Conservation (phyloP, 2,329 filamentous ascomycete species). For the Colletotrichum lupini region DNA sequence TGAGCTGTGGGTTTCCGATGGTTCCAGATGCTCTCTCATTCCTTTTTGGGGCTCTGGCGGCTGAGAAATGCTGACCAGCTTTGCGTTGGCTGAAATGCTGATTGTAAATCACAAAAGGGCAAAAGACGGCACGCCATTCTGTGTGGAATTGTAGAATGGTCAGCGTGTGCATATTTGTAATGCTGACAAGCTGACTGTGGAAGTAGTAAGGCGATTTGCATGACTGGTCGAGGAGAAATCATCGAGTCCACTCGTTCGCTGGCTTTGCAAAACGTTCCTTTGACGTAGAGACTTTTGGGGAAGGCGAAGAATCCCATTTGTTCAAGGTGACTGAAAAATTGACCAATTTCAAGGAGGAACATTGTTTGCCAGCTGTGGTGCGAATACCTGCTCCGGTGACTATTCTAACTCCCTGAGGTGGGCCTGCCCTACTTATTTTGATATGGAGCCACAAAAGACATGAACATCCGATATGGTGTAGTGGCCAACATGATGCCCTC, state of each 20-base stretch:
- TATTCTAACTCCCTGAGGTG: too few relatives aligned
- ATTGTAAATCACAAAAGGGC: neutral
- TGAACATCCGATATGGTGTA: conserved; percentile 28
- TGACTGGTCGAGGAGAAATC: neutral
- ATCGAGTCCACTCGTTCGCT: neutral
- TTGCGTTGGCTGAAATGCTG: neutral
- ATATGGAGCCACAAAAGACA: accelerated
- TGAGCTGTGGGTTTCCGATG: neutral
- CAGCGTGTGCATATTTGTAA: neutral
- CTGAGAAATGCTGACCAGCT: neutral
- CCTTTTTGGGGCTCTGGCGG: neutral
- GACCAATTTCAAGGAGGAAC: neutral
- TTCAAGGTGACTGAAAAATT: neutral
- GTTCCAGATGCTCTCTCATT: neutral
- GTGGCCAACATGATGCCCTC: conserved; percentile 35
- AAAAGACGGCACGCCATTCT: neutral
- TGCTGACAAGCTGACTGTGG: neutral
- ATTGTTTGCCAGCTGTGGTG: neutral
- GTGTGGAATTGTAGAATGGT: neutral
- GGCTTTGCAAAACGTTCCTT: neutral
- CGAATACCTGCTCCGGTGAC: too few relatives aligned
- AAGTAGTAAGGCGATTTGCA: neutral
- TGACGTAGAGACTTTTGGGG: neutral
- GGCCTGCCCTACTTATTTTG: neutral
- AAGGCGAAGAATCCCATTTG: neutral